A percentile compares a stretch with the other conserved stretches of the same genome.
Evolutionary conservation across 106 monocot species (phyloP).

Genomic region (Ottelia alismoides): DNA sequence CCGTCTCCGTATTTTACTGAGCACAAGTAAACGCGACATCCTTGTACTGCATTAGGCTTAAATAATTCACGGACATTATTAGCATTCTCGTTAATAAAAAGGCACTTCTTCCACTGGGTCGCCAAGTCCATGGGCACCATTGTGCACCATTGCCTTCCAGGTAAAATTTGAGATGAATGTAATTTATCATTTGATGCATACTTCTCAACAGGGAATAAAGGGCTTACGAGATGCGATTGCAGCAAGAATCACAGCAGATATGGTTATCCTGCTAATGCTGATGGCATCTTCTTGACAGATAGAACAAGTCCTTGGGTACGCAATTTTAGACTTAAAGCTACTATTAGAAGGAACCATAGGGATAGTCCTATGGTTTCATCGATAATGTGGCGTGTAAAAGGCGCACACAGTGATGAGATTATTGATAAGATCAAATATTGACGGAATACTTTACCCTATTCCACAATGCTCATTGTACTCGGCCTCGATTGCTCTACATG

Average conservation of each 20-base stretch:
- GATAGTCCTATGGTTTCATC: not conserved
- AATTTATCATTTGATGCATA: not conserved
- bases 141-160: too few species aligned
- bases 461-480: slow-evolving; percentile 98
- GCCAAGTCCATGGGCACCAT: too few species aligned
- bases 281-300: slow-evolving; percentile 87
- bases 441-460: slow-evolving; percentile 96
- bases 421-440: slow-evolving; percentile 70
- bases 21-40: too few species aligned
- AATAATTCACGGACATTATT: too few species aligned
- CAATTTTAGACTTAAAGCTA: not conserved
- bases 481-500: slow-evolving; percentile 95
- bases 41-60: too few species aligned
- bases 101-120: too few species aligned
- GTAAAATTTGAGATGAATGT: too few species aligned
- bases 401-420: slow-evolving; percentile 99
- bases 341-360: not conserved
- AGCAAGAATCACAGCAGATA: slow-evolving; percentile 80
- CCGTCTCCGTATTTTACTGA: too few species aligned
- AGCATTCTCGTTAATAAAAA: too few species aligned
- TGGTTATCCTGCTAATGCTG: slow-evolving; percentile 68
- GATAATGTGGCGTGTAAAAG: slow-evolving; percentile 24
- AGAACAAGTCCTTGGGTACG: slow-evolving; percentile 84
- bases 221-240: slow-evolving; percentile 85
- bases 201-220: slow-evolving; percentile 56